Conservation (phyloP, 2,329 filamentous ascomycete species). For the Onygenales sp. region DNA sequence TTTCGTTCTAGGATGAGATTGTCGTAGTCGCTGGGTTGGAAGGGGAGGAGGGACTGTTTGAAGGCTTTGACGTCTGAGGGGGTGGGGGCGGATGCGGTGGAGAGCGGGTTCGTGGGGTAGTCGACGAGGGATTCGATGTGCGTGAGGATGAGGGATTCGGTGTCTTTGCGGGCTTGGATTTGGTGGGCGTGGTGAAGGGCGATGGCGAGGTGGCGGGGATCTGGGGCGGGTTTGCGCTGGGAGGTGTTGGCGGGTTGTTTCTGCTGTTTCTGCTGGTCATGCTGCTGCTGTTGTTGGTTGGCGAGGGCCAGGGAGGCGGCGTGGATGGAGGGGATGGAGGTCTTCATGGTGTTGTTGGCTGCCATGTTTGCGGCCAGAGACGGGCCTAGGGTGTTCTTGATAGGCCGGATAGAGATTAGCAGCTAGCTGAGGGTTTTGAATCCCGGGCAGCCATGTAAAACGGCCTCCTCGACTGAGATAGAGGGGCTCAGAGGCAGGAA, state of each 20-base stretch:
- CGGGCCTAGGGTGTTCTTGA: no score
- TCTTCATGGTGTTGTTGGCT: slow-evolving; percentile 46
- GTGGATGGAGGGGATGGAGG: slow-evolving; percentile 35
- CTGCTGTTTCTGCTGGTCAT: background rate
- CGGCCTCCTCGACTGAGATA: no score
- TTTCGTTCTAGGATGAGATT: slow-evolving; percentile 83
- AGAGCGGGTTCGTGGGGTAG: slow-evolving; percentile 44
- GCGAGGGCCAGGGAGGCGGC: slow-evolving; percentile 32
- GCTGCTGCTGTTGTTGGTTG: slow-evolving; percentile 18
- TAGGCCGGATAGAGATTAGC: no score
- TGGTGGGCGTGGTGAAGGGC: slow-evolving; percentile 75
- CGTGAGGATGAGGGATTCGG: slow-evolving; percentile 64
- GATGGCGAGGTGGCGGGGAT: slow-evolving; percentile 45
- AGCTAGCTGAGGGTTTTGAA: no score
- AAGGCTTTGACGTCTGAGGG: slow-evolving; percentile 56
- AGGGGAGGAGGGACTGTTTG: slow-evolving; percentile 56
- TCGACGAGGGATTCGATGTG: slow-evolving; percentile 63
- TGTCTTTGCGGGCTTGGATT: slow-evolving; percentile 71
- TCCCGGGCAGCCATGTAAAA: no score
- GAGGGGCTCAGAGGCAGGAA: no score
- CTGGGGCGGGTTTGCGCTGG: slow-evolving; percentile 29
- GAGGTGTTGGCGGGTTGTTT: slow-evolving; percentile 29
- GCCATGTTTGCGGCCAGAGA: slow-evolving; percentile 8
- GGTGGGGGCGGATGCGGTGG: slow-evolving; percentile 45
- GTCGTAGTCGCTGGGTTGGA: slow-evolving; percentile 84